Percentiles rank a stretch among this genome's conserved stretches.
These are phyloP conservation scores for Pseudogymnoascus sp. DNA, from an alignment of 2,329 filamentous ascomycete species.

Conservation along the genomic window DNA sequence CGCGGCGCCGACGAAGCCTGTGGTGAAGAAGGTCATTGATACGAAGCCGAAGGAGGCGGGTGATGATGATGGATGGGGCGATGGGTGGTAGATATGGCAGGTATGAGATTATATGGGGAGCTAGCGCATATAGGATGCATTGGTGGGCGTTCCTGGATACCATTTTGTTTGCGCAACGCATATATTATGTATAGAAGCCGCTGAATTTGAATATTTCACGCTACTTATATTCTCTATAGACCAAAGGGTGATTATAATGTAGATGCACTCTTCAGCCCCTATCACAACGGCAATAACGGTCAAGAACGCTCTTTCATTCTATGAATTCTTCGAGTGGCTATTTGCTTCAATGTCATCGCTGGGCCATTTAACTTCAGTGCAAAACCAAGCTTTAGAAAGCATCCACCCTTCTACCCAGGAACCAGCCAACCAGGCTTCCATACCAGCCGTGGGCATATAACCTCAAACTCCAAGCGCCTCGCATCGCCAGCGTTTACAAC, in stretches of 20 bases:
- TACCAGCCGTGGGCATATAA: not conserved
- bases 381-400: not conserved
- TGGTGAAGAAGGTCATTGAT: conserved; percentile 58
- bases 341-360: not conserved
- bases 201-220: not conserved
- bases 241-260: too few relatives aligned
- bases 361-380: not conserved
- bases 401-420: not conserved
- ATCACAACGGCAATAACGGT: not conserved
- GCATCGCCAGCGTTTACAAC: conserved; percentile 44
- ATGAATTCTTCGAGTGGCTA: not conserved
- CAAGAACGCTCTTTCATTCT: not conserved
- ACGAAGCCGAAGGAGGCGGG: conserved; percentile 54
- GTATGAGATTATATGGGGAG: not conserved
- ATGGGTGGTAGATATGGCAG: conserved; percentile 46
- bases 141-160: conserved; percentile 5
- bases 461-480: conserved; percentile 7
- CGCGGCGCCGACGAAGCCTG: conserved; percentile 29
- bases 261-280: too few relatives aligned
- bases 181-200: conserved; percentile 4
- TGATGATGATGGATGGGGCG: conserved; percentile 56
- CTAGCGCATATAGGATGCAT: not conserved
- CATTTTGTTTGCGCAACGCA: not conserved
- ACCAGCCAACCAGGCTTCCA: conserved; percentile 5
- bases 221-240: too few relatives aligned